Base-by-base conservation (phyloP, 169 alveolate genomes). In the Eimeria mitis region DNA sequence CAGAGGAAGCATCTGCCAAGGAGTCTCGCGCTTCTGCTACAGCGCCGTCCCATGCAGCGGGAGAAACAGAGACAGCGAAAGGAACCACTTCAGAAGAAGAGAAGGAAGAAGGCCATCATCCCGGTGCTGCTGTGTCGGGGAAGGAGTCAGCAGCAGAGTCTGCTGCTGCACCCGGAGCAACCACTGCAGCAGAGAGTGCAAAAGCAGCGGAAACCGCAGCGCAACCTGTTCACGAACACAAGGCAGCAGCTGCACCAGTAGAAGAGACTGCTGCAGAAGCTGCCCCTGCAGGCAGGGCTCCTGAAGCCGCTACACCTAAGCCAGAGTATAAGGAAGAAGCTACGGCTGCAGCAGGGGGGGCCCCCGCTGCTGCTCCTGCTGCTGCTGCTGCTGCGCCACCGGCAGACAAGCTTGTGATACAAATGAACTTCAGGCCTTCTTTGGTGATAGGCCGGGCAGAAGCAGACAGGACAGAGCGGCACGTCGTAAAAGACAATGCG, bases 401-500 rank as follows among this genome's bases (percentile, higher is more conserved):
- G 6, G 25, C 54, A 73, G 83, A 73, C 54, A 73, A 73, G 83
- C 37, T 73, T 13, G 83, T 73, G 47, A 34, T 73, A 54, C 83
- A 73, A n/a, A 13, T 73, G 59, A 73, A 73, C 83, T 73, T 73
- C 54, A 73, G 83, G 52, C 83, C 83, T 9, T 73, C 83, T 7
- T 16, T 73, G 54, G 83, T 73, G 1, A 37, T 73, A 37, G 83
- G 83, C 16, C 49, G 83, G 31, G 47, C 83, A 42, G 83, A 73
- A 34, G 83, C 83, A 37, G 83, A 73, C 83, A 73, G 16, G 54
- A 42, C 54, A 42, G 83, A 73, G 83, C 47, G 54, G 83, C 83
- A 73, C 14, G 59, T 73, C 16, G 34, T 73, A 34, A 73, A 5
- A 7, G 83, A 73, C 59, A 73, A n/a, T 4, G 83, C 8, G 2